These are phyloP conservation scores for Phialemonium atrogriseum DNA, from an alignment of 2,329 filamentous ascomycete genomes.

Conservation along the genomic window DNA sequence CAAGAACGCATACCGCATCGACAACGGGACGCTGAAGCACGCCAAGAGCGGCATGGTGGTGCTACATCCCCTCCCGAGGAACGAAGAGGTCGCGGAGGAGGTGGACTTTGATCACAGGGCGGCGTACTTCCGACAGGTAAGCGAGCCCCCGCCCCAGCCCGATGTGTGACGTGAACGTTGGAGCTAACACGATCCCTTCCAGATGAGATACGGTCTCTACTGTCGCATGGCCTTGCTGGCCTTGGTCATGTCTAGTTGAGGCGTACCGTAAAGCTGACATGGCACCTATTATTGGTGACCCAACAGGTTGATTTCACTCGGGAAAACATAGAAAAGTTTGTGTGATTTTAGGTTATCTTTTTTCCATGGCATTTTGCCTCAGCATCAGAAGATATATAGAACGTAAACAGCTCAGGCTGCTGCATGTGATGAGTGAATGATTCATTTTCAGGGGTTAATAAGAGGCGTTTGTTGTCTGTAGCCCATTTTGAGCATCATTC, in stretches of 20 bases:
- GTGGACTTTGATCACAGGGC: conserved; percentile 96
- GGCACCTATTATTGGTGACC: no score
- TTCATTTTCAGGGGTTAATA: background rate
- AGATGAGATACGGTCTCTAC: conserved; percentile 98
- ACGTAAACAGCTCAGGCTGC: conserved; percentile 3
- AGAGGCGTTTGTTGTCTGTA: background rate
- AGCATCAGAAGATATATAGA: conserved; percentile 3
- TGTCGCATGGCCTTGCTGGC: conserved; percentile 96
- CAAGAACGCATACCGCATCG: conserved; percentile 82
- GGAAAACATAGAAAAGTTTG: no score
- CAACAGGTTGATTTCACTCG: no score
- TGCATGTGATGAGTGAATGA: conserved; percentile 1
- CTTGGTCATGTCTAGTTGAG: conserved; percentile 62
- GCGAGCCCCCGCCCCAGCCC: conserved; percentile 18
- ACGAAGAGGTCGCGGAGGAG: conserved; percentile 88
- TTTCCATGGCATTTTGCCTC: no score
- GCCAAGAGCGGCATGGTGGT: conserved; percentile 92
- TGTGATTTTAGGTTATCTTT: no score
- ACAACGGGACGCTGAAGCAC: conserved; percentile 81
- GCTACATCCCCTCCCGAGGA: conserved; percentile 90
- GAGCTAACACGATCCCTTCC: conserved; percentile 30
- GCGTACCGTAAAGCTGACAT: no score
- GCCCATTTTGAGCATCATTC: conserved; percentile 1
- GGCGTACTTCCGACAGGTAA: conserved; percentile 98
- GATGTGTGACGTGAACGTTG: background rate